These are phyloP conservation scores for Lachnellula arida DNA, from an alignment of 2,329 filamentous ascomycete genomes.

Conservation along the genomic window DNA sequence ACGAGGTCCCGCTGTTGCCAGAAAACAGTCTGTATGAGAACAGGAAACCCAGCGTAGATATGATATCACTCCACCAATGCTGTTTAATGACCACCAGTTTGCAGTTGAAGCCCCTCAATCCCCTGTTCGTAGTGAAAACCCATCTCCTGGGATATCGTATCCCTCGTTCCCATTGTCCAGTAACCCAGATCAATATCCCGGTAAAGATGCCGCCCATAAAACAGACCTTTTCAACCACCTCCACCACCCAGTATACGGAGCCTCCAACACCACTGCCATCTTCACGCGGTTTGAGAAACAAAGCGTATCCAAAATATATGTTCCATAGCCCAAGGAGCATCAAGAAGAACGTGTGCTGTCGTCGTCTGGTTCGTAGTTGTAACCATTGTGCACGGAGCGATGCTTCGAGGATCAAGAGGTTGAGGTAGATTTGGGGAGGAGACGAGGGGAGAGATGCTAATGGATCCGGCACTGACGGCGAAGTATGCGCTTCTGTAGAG, in stretches of 20 bases:
- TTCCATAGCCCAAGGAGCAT: constrained; percentile 77
- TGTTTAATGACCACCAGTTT: constrained; percentile 88
- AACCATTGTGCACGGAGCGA: constrained; percentile 91
- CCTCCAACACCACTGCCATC: constrained; percentile 89
- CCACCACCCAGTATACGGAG: constrained; percentile 93
- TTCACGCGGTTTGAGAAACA: constrained; percentile 93
- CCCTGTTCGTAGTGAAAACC: constrained; percentile 84
- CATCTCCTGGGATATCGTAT: constrained; percentile 91
- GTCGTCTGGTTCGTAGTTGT: constrained; percentile 77
- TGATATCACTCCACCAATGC: constrained; percentile 73
- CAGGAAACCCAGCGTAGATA: constrained; percentile 70
- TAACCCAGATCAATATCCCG: constrained; percentile 82
- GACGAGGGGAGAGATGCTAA: constrained; percentile 33
- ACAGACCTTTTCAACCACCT: constrained; percentile 84
- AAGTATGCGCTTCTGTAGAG: constrained; percentile 30
- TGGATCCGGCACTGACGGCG: constrained; percentile 30
- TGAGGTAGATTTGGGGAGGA: constrained; percentile 73
- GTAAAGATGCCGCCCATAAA: constrained; percentile 89
- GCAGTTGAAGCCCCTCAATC: constrained; percentile 87
- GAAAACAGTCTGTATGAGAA: constrained; percentile 72
- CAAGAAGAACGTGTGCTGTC: constrained; percentile 91
- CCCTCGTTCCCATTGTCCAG: constrained; percentile 93
- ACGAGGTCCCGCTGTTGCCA: constrained; percentile 61
- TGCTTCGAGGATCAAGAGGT: constrained; percentile 93
- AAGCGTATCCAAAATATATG: constrained; percentile 76